Evolutionary conservation across 1,284 basidiomycete genomes (phyloP), one percentile per base, ranked within the genome.

Genomic region (Ganoderma lucidum): DNA sequence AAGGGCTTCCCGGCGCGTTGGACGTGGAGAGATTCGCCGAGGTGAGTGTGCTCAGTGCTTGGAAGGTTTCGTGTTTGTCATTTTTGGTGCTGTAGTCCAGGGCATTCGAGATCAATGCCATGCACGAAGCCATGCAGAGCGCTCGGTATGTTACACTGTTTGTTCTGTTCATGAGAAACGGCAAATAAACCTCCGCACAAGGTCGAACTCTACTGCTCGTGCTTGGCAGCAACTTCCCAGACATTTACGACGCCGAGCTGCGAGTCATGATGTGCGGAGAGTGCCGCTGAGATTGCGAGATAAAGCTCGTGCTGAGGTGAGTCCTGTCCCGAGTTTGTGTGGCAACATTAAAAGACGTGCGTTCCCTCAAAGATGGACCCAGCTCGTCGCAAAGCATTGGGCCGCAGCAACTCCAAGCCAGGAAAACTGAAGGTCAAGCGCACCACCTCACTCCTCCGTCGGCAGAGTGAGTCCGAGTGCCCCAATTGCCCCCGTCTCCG

Each of bases 181-280:
- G 10, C 61, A 30, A 68, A 39, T 14, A 28, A 63, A n/a, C 35
- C 32, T 28, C 42, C 56, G 23, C 35, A 59, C 0, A 63, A 82
- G 81, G 58, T 69, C 77, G 5, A 88, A 87, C 70, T 88, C 90
- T 32, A 93, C 91, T 0, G 90, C 93, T 70, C 86, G 96, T 67
- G 94, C 91, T 1, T 98, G 96, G 89, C 96, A 98, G 80, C 90
- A 93, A 17, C 85, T 98, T 10, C 96, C 96, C 12, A 87, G 96
- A 30, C 94, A 96, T 78, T 84, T 98, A 15, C 88, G 96, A 32
- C 88, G 96, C 41, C 86, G 96, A 75, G 96, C 96, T 12, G 96
- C 96, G 1, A 96, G 95, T 74, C 96, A 98, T 79, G 93, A 98
- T 80, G 91, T 95, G 23, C 89, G 95, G 6, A 89, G 96, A 17